Conservation (phyloP, 331 rosid genomes). For the Pyracantha coccinea region DNA sequence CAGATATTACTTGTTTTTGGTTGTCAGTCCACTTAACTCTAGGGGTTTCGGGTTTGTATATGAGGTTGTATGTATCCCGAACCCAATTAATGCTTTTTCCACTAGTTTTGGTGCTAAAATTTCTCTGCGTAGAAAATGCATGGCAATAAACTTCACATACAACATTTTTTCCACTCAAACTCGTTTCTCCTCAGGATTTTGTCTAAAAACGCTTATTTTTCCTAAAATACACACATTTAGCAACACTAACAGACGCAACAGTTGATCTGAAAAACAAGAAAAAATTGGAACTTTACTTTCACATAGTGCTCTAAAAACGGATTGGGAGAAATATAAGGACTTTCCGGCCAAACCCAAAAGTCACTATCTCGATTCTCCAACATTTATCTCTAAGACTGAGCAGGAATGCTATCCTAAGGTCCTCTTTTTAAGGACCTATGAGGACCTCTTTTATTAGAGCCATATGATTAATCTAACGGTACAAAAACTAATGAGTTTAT, state of each 20-base stretch:
- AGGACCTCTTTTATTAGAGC: too few species aligned
- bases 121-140: constrained; percentile 10
- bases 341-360: neutral
- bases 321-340: neutral
- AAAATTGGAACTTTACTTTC: neutral
- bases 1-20: constrained; percentile 26
- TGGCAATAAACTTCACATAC: constrained; percentile 5
- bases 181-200: neutral
- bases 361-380: neutral
- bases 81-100: constrained; percentile 5
- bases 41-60: neutral
- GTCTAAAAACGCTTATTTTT: neutral
- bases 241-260: neutral
- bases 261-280: neutral
- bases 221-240: neutral
- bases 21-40: constrained; percentile 36
- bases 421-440: rapidly evolving
- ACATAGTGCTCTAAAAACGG: neutral
- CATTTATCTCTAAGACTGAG: neutral
- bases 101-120: constrained; percentile 23
- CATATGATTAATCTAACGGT: too few species aligned
- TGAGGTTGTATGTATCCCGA: constrained; percentile 1
- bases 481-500: too few species aligned
- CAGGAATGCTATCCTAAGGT: too few species aligned
- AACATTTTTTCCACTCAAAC: neutral